Conservation (phyloP, 2,329 filamentous ascomycete species). For the Xylariaceae sp. region DNA sequence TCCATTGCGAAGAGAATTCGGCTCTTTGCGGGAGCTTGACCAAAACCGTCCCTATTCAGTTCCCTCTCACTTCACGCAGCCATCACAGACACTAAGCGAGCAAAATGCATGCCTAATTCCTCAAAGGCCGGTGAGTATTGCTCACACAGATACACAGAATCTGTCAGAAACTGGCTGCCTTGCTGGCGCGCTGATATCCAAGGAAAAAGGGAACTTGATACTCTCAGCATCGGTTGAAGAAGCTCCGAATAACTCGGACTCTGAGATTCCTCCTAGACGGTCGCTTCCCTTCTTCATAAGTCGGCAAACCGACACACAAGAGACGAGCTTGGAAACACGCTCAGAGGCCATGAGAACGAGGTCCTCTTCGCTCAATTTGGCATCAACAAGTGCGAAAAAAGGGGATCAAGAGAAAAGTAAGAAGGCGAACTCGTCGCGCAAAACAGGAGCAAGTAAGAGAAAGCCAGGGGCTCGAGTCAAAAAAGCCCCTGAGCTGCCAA, state of each 20-base stretch:
- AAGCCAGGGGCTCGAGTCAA: not conserved
- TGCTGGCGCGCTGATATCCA: not conserved
- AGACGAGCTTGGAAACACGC: not conserved
- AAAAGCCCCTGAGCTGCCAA: too few relatives aligned
- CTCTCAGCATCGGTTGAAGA: not conserved
- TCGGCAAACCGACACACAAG: not conserved
- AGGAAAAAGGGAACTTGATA: not conserved
- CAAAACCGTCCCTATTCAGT: constrained; percentile 11
- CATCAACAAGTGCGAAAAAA: not conserved
- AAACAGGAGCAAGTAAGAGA: not conserved
- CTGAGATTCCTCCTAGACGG: constrained; percentile 7
- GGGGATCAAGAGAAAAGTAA: not conserved
- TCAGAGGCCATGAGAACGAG: not conserved
- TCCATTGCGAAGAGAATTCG: constrained; percentile 7
- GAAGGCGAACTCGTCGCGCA: not conserved
- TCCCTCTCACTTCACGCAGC: constrained; percentile 2
- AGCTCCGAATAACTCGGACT: not conserved
- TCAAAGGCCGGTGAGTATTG: constrained; percentile 8
- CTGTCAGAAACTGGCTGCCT: not conserved
- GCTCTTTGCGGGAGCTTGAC: not conserved
- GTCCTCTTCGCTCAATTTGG: not conserved
- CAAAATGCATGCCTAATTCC: not conserved
- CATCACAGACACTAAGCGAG: not conserved
- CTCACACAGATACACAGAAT: not conserved
- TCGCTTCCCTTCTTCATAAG: constrained; percentile 7